phyloP scores from a whole-genome alignment of 306 rosid species.

The Sicyos edulis region DNA sequence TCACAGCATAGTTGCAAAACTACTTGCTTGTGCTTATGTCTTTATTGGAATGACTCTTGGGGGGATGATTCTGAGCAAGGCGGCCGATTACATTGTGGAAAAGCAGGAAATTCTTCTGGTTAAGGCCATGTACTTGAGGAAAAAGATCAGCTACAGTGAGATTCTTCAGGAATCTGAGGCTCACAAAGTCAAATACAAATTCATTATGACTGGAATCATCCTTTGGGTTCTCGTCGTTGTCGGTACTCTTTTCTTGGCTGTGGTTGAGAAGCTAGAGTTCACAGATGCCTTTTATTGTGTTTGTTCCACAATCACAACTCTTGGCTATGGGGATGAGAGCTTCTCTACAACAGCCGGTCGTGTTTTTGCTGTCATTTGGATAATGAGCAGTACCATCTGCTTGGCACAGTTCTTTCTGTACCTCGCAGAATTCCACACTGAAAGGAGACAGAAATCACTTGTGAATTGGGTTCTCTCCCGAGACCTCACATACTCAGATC shows the following conservation, averaged over 20 bases:
- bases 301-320: slow-evolving; percentile 74
- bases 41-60: slow-evolving; percentile 64
- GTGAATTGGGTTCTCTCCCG: slow-evolving; percentile 49
- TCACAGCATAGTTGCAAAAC: slow-evolving; percentile 44
- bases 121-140: slow-evolving; percentile 36
- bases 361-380: slow-evolving; percentile 70
- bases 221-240: slow-evolving; percentile 38
- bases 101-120: slow-evolving; percentile 62
- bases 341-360: slow-evolving; percentile 60
- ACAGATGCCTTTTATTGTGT: slow-evolving; percentile 71
- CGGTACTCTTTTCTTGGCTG: slow-evolving; percentile 47
- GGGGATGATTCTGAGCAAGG: slow-evolving; percentile 63
- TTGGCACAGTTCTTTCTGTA: slow-evolving; percentile 67
- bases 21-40: slow-evolving; percentile 66
- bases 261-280: slow-evolving; percentile 45
- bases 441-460: slow-evolving; percentile 53
- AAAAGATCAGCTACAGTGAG: slow-evolving; percentile 28
- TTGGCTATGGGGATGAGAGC: slow-evolving; percentile 83
- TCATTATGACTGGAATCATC: slow-evolving; percentile 32
- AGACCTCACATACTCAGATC: slow-evolving; percentile 46
- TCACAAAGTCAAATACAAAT: slow-evolving; percentile 49
- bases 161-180: slow-evolving; percentile 40
- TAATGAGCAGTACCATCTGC: slow-evolving; percentile 71
- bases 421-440: slow-evolving; percentile 60
- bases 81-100: slow-evolving; percentile 69